phyloP scores from a whole-genome alignment of 2,329 filamentous ascomycete species.

The Fonsecaea pedrosoi region DNA sequence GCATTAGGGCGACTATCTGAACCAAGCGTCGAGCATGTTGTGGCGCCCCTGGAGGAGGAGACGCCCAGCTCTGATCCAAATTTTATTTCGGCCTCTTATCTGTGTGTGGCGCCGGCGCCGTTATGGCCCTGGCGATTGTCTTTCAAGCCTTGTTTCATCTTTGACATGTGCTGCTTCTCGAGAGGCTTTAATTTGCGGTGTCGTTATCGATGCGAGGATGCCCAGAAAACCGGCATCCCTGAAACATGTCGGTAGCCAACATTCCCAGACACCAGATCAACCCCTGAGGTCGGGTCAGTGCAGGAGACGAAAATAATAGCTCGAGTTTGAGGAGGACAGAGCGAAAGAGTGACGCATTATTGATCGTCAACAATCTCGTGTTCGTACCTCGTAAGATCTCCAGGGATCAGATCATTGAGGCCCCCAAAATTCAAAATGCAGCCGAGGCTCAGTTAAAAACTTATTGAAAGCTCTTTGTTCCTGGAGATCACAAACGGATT shows the following conservation, averaged over 20 bases:
- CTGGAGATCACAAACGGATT: background rate
- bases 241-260: constrained; percentile 3
- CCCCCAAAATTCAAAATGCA: background rate
- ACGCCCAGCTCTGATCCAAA: background rate
- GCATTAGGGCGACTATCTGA: background rate
- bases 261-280: too few species aligned
- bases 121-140: constrained; percentile 4
- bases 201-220: constrained; percentile 9
- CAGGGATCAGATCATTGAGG: background rate
- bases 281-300: background rate
- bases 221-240: background rate
- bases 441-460: background rate
- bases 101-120: constrained; percentile 11
- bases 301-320: background rate
- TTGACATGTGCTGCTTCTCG: constrained; percentile 15
- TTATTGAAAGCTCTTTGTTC: background rate
- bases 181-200: constrained; percentile 11
- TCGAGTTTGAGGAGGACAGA: background rate
- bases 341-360: background rate
- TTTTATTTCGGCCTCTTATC: constrained; percentile 16
- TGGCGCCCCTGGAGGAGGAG: background rate
- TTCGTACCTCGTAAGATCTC: background rate
- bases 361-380: background rate
- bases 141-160: constrained; percentile 25
- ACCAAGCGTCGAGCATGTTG: background rate